Evolutionary conservation across 345 rosid species (phyloP).

Genomic region (Abelmoschus esculentus): DNA sequence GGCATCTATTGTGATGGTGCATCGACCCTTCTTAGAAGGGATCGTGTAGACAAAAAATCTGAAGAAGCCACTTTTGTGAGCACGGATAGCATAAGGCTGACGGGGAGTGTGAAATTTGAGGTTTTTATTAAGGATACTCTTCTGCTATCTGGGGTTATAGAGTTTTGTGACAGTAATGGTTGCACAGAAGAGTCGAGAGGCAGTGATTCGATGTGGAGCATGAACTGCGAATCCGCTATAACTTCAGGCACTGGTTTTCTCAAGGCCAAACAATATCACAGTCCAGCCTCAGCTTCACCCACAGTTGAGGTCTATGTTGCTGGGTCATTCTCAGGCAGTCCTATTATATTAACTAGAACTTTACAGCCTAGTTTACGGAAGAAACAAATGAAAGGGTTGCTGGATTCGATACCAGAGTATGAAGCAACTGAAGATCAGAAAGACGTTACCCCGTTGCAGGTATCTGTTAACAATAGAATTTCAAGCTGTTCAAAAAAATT

Average conservation of each 20-base stretch:
- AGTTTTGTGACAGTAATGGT: slow-evolving; percentile 40
- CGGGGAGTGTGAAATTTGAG: slow-evolving; percentile 72
- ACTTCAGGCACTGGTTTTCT: slow-evolving; percentile 41
- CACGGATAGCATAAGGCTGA: slow-evolving; percentile 65
- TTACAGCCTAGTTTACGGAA: slow-evolving; percentile 54
- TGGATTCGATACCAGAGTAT: slow-evolving; percentile 76
- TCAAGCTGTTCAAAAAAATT: background rate
- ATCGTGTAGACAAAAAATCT: slow-evolving; percentile 62
- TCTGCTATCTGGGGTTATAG: slow-evolving; percentile 63
- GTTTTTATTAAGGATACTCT: slow-evolving; percentile 49
- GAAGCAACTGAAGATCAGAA: slow-evolving; percentile 39
- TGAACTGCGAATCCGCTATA: slow-evolving; percentile 58
- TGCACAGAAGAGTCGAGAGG: slow-evolving; percentile 33
- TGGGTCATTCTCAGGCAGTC: slow-evolving; percentile 69
- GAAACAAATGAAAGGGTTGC: slow-evolving; percentile 47
- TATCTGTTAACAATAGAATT: slow-evolving; percentile 16
- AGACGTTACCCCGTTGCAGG: slow-evolving; percentile 42
- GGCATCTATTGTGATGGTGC: slow-evolving; percentile 49
- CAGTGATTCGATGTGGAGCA: slow-evolving; percentile 44
- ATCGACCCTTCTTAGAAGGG: slow-evolving; percentile 61
- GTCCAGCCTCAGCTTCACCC: slow-evolving; percentile 42
- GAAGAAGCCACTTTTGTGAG: slow-evolving; percentile 76
- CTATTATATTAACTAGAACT: slow-evolving; percentile 70
- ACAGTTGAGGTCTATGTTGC: slow-evolving; percentile 78
- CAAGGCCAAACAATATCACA: slow-evolving; percentile 39